Evolutionary conservation across 306 rosid species (phyloP).

Genomic region (Urtica urens): DNA sequence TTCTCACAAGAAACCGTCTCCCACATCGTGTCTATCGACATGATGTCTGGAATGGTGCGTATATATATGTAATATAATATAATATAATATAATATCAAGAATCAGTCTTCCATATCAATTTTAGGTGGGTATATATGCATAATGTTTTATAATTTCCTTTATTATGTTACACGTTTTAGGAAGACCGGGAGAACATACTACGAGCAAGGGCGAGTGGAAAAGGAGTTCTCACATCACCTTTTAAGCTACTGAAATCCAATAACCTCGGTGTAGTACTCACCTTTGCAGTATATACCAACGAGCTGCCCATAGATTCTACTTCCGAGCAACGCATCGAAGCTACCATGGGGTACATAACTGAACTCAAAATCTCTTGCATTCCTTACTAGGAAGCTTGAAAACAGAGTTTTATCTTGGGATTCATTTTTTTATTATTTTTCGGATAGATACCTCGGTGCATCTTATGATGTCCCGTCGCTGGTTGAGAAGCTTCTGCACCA

Average conservation of each 20-base stretch:
- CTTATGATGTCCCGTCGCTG: conserved; percentile 86
- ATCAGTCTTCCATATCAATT: conserved; percentile 11
- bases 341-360: conserved; percentile 79
- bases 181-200: conserved; percentile 87
- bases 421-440: conserved; percentile 9
- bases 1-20: conserved; percentile 98
- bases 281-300: conserved; percentile 62
- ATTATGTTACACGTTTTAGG: conserved; percentile 49
- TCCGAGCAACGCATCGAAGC: conserved; percentile 61
- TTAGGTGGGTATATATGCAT: conserved; percentile 8
- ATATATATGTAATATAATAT: conserved; percentile 14
- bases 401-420: no score
- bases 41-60: conserved; percentile 98
- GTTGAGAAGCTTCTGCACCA: conserved; percentile 98
- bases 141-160: no score
- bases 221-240: conserved; percentile 93
- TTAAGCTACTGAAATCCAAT: conserved; percentile 85
- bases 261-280: conserved; percentile 91
- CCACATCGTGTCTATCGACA: conserved; percentile 95
- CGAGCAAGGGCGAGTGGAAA: conserved; percentile 87
- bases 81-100: no score
- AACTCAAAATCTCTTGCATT: conserved; percentile 13
- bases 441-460: conserved; percentile 84
- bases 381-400: no score
- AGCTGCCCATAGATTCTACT: conserved; percentile 64